Base-by-base conservation (phyloP, 257 asterid species). In the Capsicum chinense region DNA sequence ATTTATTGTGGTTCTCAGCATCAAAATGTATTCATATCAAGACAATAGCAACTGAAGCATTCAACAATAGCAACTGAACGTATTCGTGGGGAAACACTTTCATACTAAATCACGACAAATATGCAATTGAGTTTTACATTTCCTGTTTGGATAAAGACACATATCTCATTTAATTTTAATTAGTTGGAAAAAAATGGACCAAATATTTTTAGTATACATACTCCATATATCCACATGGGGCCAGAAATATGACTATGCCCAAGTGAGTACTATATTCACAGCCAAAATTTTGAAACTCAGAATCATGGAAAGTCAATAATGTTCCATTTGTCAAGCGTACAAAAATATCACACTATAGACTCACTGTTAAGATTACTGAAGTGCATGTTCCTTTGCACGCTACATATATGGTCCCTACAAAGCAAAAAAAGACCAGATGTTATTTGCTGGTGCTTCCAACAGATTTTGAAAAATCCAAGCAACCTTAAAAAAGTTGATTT, bases 381-480 rank as follows among this genome's bases (percentile, higher is more conserved):
- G 64, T 96, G 98, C 92, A 96, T 88, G 90, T 83, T 93, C 87
- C 99, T 92, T 90, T 93, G 99, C 89, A 92, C 92, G 62, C 84
- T 94, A 87, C 98, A 94, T 84, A 96, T 92, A 83, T 92, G 90
- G 80, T 97, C 98, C 99, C 99, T 97, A 88, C 90, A 91, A 58
- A 83, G 80, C 79, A 82, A 63, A 88, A 71, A 70, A 42, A 15
- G 4, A 4, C 14, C 16, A 52, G 68, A 66, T 33, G 64, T 78
- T 78, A 78, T 78, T 56, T 7, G 81, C 14, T 52, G 63, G 58
- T 78, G 21, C 14, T 76, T 76, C 42, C 6, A 74, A 21, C 81
- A 54, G 64, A 63, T 54, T 78, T 9, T 1, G 39, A 56, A 52
- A 56, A 69, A 79, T 21, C 39, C 79, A 26, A 44, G 70, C 15